phyloP scores from a whole-genome alignment of 345 rosid species.

The Durio zibethinus region DNA sequence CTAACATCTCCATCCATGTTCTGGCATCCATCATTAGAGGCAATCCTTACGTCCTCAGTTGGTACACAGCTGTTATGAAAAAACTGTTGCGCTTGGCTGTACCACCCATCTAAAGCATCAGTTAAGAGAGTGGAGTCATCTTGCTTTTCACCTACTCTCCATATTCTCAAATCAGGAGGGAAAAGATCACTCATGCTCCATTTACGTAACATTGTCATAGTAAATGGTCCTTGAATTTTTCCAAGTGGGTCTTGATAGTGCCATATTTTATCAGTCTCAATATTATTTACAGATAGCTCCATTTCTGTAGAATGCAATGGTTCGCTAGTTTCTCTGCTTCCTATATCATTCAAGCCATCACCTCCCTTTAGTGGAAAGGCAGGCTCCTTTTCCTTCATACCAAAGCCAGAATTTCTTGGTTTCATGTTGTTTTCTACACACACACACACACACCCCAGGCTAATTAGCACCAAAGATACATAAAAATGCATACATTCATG shows the following conservation, averaged over 20 bases:
- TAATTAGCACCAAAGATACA: constrained; percentile 10
- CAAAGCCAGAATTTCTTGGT: constrained; percentile 28
- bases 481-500: not conserved
- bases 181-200: constrained; percentile 75
- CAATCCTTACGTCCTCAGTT: constrained; percentile 17
- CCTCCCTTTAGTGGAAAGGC: constrained; percentile 25
- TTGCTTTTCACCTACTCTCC: constrained; percentile 62
- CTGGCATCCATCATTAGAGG: constrained; percentile 24
- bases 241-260: constrained; percentile 81
- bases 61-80: constrained; percentile 13
- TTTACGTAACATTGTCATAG: constrained; percentile 62
- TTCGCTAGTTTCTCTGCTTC: constrained; percentile 35
- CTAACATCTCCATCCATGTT: constrained; percentile 23
- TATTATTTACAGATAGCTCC: constrained; percentile 38
- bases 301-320: constrained; percentile 33
- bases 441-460: constrained; percentile 23
- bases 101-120: constrained; percentile 59
- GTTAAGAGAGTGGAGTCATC: constrained; percentile 64
- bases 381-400: constrained; percentile 29
- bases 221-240: constrained; percentile 84
- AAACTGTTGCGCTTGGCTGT: constrained; percentile 27
- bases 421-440: constrained; percentile 38
- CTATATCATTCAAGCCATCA: constrained; percentile 32
- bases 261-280: constrained; percentile 65
- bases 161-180: constrained; percentile 66